Evolutionary conservation across 768 basidiomycete species (phyloP).

Genomic region (Boletus vinaceobasis): DNA sequence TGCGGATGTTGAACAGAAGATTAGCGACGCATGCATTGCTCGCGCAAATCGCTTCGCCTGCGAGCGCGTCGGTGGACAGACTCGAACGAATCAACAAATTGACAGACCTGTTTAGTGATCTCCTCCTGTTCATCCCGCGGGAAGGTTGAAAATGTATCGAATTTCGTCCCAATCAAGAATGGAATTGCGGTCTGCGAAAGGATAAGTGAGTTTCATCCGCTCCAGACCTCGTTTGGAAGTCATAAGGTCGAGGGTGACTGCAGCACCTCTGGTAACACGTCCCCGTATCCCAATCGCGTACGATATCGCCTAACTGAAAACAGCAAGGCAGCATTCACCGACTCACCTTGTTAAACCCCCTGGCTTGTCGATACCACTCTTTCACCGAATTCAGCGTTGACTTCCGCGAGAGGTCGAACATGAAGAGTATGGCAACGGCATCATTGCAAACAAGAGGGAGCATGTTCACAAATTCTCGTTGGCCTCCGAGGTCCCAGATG

Average conservation of each 20-base stretch:
- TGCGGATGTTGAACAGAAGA: constrained; percentile 98
- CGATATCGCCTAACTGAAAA: background rate
- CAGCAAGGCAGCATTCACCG: background rate
- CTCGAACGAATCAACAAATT: constrained; percentile 3
- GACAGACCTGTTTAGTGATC: constrained; percentile 89
- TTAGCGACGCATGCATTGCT: constrained; percentile 99
- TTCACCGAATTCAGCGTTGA: constrained; percentile 97
- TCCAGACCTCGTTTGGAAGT: constrained; percentile 1
- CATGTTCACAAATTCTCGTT: constrained; percentile 99
- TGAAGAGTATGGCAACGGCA: constrained; percentile 99
- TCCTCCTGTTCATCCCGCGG: constrained; percentile 98
- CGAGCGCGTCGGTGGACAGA: constrained; percentile 4
- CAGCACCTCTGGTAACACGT: background rate
- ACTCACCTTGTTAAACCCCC: constrained; percentile 96
- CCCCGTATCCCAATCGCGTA: background rate
- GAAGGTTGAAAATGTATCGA: constrained; percentile 94
- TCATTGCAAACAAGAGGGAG: constrained; percentile 97
- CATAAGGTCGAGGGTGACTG: background rate
- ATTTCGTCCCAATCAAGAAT: constrained; percentile 98
- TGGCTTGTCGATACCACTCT: constrained; percentile 99
- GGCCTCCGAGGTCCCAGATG: constrained; percentile 97
- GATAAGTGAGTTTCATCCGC: constrained; percentile 14
- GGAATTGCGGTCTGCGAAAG: constrained; percentile 87
- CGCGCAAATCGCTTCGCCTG: constrained; percentile 97
- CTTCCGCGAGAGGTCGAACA: constrained; percentile 98